Base-by-base conservation (phyloP, 768 basidiomycete genomes). In the Leccinum aurantiacum region DNA sequence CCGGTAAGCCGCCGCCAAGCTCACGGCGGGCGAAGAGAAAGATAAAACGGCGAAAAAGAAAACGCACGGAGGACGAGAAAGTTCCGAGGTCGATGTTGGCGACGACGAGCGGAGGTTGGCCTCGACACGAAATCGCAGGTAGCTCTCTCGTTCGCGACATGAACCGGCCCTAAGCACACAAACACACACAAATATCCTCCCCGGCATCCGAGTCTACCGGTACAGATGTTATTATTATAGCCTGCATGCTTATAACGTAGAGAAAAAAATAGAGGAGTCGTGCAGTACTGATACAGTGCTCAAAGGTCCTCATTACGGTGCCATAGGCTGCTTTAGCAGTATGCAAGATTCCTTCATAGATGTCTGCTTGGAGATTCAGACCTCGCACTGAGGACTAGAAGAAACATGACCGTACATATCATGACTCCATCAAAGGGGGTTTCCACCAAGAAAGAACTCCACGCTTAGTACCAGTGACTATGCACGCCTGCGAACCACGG, bases 401-500 rank as follows among this genome's bases (percentile, higher is more conserved):
- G 27, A 48, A 27, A 61, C 56, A 60, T 57, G 52, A 63, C 15
- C 63, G 14, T 62, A 69, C 67, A 72, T 53, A 74, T 73, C 60
- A 68, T 65, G 70, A 69, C 22, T 69, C 68, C 56, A 27, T 60
- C 14, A 66, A 35, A 35, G 75, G 71, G 10, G 71, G 72, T 56
- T 63, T 77, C 85, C 85, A 88, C 86, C 86, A 87, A 24, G 77
- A 78, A 46, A 88, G 68, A 35, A 76, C 72, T 1, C 86, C 86
- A 17, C 77, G 67, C 64, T 78, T 81, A 27, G 86, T 86, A 10
- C 84, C 85, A 14, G 83, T 85, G 11, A 88, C 69, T 52, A 87
- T 76, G 63, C 77, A 78, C 19, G 64, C 63, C 52, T 66, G 65
- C 3, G 65, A 44, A 19, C 73, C 67, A 11, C 81, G 81, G 67